Base-by-base conservation (phyloP, 2,329 filamentous ascomycete species). In the Arthrobotrys musiformis region DNA sequence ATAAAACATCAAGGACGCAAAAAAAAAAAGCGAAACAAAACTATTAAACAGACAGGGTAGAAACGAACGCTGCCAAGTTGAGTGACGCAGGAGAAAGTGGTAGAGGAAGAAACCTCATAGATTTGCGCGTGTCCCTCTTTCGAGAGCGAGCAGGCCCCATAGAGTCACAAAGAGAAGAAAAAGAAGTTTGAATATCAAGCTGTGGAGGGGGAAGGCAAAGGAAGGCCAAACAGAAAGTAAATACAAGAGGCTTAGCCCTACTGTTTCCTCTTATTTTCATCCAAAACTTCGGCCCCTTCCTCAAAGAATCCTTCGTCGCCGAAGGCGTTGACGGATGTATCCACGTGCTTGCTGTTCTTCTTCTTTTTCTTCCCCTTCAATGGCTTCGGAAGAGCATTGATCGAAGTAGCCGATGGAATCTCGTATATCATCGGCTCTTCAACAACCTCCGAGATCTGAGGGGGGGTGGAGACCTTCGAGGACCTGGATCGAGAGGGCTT, bases 281-380 rank as follows among this genome's bases (percentile, higher is more conserved):
- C 93, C 79, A 97, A 87, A 70, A 97, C 92, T 83, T 97, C 93
- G 80, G 92, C 95, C 82, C 96, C 93, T 82, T 97, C 93, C 84
- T 97, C 93, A 81, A 97, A 97, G 83, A 97, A 96, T 1, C 91
- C 91, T 66, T 89, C 88, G 70, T 92, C 91, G 50, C 90, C 90
- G 9, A 84, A 82, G 54, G 82, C 83, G 19, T 75, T 79, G 82
- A 30, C 85, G 85, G 15, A 84, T 83, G 40, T 84, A 82, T 42
- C 82, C 82, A 72, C 81, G 63, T 87, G 86, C 61, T 85, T 86
- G 42, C 86, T 85, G 91, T 83, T 94, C 90, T 84, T 93, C 91
- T 61, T 90, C 87, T 78, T 91, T 86, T 87, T 85, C 61, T 66
- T 74, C 37, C 52, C 85, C 81, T 82, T 87, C 82, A 82, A 85